Evolutionary conservation across 2,329 filamentous ascomycete genomes (phyloP).

Genomic region (Setomelanomma holmii): DNA sequence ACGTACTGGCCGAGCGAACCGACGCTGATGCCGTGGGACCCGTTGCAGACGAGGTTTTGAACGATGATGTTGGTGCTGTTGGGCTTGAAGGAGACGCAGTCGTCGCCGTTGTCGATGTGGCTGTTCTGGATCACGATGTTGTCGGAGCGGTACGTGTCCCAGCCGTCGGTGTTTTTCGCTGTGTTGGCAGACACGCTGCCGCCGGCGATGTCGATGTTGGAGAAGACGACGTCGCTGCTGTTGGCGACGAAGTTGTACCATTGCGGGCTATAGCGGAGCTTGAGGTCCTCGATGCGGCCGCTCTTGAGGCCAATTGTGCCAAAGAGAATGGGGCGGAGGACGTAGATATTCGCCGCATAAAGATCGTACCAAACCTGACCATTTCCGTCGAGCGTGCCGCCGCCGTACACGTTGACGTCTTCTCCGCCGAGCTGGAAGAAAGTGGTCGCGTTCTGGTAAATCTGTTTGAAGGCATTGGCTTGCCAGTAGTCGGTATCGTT

Average conservation of each 20-base stretch:
- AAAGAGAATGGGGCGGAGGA: conserved; percentile 65
- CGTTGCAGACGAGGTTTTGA: conserved; percentile 71
- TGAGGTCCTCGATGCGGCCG: conserved; percentile 65
- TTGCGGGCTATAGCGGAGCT: conserved; percentile 66
- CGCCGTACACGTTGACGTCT: conserved; percentile 73
- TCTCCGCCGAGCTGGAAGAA: conserved; percentile 72
- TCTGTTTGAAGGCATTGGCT: conserved; percentile 67
- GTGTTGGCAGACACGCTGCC: conserved; percentile 59
- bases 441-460: conserved; percentile 70
- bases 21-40: conserved; percentile 76
- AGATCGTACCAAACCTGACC: conserved; percentile 71
- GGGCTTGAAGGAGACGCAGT: conserved; percentile 78
- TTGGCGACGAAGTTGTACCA: conserved; percentile 73
- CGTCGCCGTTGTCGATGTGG: conserved; percentile 69
- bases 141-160: conserved; percentile 68
- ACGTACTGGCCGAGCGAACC: conserved; percentile 74
- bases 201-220: conserved; percentile 67
- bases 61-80: conserved; percentile 74
- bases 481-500: conserved; percentile 75
- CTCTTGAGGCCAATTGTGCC: conserved; percentile 64
- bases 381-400: conserved; percentile 68
- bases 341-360: conserved; percentile 64
- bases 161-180: conserved; percentile 71
- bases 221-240: conserved; percentile 68
- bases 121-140: conserved; percentile 73